Percentiles rank a stretch among this genome's conserved stretches.
phyloP scores from a whole-genome alignment of 2,329 filamentous ascomycete genomes.

The Microsporum canis region DNA sequence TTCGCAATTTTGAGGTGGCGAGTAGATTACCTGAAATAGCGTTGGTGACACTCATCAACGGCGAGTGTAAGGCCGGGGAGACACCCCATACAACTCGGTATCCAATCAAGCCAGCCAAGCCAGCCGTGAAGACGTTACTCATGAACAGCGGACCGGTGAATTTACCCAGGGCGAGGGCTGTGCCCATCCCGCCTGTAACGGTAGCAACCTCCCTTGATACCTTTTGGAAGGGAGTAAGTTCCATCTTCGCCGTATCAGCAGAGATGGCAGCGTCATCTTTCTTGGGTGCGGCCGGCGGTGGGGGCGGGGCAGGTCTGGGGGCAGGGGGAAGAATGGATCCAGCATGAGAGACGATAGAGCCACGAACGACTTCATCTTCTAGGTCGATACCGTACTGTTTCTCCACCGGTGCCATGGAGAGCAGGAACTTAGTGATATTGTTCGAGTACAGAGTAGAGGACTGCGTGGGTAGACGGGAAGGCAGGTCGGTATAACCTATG shows the following conservation, averaged over 20 bases:
- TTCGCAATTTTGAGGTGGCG: neutral
- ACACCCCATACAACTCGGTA: slow-evolving; percentile 87
- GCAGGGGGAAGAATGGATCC: slow-evolving; percentile 66
- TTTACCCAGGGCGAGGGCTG: slow-evolving; percentile 65
- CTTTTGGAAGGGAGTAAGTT: slow-evolving; percentile 72
- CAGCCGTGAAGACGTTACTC: slow-evolving; percentile 76
- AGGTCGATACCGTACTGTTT: slow-evolving; percentile 72
- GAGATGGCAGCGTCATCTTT: slow-evolving; percentile 25
- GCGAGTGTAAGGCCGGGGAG: slow-evolving; percentile 69
- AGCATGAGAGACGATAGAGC: slow-evolving; percentile 69
- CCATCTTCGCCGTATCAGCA: slow-evolving; percentile 48
- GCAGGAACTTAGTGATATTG: slow-evolving; percentile 79
- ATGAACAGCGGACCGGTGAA: slow-evolving; percentile 75
- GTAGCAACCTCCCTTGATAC: slow-evolving; percentile 62
- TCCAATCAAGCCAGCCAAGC: slow-evolving; percentile 71
- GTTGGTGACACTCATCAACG: slow-evolving; percentile 86
- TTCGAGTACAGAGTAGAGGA: slow-evolving; percentile 86
- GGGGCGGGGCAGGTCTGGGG: slow-evolving; percentile 54
- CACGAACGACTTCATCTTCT: slow-evolving; percentile 72
- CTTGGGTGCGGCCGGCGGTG: slow-evolving; percentile 37
- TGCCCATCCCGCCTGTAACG: slow-evolving; percentile 67
- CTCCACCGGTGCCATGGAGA: slow-evolving; percentile 68
- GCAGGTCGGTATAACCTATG: slow-evolving; percentile 79
- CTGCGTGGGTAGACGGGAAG: slow-evolving; percentile 75
- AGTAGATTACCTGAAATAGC: slow-evolving; percentile 59